These are phyloP conservation scores for Mucor racemosus DNA, from an alignment of 371 early-diverging fungal species.

Conservation along the genomic window DNA sequence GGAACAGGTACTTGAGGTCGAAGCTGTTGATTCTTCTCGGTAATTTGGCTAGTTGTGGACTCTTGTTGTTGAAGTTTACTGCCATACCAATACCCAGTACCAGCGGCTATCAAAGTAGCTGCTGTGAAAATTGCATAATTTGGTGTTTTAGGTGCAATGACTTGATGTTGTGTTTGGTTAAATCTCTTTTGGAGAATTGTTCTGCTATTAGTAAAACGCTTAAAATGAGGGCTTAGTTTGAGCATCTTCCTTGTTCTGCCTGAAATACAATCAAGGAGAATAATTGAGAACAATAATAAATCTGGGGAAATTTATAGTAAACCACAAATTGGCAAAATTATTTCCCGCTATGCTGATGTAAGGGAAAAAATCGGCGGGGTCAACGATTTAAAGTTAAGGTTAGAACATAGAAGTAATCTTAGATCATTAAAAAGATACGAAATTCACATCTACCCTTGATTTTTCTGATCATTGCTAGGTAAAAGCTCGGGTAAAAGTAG, in stretches of 20 bases:
- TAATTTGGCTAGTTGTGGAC: neutral
- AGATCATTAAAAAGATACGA: too few relatives aligned
- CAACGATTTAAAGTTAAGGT: too few relatives aligned
- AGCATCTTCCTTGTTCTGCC: neutral
- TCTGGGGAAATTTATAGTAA: neutral
- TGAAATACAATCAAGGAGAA: neutral
- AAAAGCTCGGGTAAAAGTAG: neutral
- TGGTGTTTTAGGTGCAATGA: neutral
- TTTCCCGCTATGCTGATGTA: too few relatives aligned
- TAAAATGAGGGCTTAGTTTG: neutral
- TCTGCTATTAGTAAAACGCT: neutral
- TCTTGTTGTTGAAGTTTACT: neutral
- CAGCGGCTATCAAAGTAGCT: constrained; percentile 6
- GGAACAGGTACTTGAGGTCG: constrained; percentile 18
- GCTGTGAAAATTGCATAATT: neutral
- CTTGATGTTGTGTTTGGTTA: neutral
- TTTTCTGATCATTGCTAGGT: too few relatives aligned
- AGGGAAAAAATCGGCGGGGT: too few relatives aligned
- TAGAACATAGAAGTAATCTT: too few relatives aligned
- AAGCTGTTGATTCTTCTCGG: neutral
- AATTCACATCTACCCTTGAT: too few relatives aligned
- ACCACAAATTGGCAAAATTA: too few relatives aligned
- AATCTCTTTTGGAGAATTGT: neutral
- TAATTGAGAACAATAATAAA: neutral
- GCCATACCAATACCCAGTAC: constrained; percentile 3